These are phyloP conservation scores for Nitzschia palea DNA, from an alignment of 108 stramenopile species.

Conservation along the genomic window DNA sequence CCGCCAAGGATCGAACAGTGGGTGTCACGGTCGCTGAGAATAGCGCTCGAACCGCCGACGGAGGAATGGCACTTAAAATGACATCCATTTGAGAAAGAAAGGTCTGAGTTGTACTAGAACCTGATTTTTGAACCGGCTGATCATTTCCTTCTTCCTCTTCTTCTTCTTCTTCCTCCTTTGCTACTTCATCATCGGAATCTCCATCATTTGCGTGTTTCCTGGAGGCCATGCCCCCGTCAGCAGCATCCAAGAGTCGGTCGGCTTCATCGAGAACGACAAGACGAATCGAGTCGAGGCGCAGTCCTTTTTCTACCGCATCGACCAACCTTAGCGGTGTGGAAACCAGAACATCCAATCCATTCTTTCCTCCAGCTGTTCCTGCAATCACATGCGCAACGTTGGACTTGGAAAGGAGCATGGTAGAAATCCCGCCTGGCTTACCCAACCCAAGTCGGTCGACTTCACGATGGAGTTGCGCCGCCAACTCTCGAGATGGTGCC, in stretches of 20 bases:
- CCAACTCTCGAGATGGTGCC: slow-evolving; percentile 95
- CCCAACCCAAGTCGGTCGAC: slow-evolving; percentile 82
- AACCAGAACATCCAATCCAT: slow-evolving; percentile 76
- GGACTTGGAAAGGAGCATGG: slow-evolving; percentile 75
- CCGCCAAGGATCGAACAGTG: slow-evolving; percentile 81
- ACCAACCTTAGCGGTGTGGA: slow-evolving; percentile 78
- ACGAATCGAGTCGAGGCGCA: slow-evolving; percentile 65
- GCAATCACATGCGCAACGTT: slow-evolving; percentile 67
- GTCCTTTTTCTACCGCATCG: slow-evolving; percentile 70
- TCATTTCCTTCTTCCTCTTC: slow-evolving; percentile 13
- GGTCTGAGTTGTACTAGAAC: slow-evolving; percentile 70
- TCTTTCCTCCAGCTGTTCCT: slow-evolving; percentile 69
- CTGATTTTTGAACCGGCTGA: slow-evolving; percentile 38
- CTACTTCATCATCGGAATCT: slow-evolving; percentile 13
- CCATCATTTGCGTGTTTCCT: not conserved
- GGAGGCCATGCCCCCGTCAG: slow-evolving; percentile 46
- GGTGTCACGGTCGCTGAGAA: slow-evolving; percentile 96
- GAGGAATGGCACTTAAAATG: slow-evolving; percentile 75
- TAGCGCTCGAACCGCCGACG: slow-evolving; percentile 83
- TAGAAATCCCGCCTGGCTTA: slow-evolving; percentile 79
- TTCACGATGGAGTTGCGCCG: slow-evolving; percentile 93
- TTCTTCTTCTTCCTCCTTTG: slow-evolving; percentile 8
- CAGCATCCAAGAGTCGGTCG: slow-evolving; percentile 90
- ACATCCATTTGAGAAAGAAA: slow-evolving; percentile 94
- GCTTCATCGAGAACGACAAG: slow-evolving; percentile 96